Evolutionary conservation across 2,329 filamentous ascomycete species (phyloP).

Genomic region (Claviceps fusiformis): DNA sequence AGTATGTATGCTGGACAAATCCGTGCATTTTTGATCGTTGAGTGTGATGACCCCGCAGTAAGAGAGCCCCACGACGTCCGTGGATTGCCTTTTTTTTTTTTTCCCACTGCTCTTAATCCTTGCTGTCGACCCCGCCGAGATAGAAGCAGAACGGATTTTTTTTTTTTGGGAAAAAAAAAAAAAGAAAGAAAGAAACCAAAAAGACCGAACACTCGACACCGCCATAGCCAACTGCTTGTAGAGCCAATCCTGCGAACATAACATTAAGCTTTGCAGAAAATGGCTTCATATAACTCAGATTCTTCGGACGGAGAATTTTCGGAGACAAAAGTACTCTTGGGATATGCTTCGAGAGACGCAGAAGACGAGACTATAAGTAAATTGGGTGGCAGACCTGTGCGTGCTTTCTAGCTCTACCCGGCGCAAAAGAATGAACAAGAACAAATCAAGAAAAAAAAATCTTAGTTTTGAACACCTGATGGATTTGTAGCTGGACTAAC

Average conservation of each 20-base stretch:
- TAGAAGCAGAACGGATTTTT: neutral
- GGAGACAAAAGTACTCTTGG: slow-evolving; percentile 78
- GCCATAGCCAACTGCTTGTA: slow-evolving; percentile 11
- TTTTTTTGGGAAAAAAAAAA: neutral
- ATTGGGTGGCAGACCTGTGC: slow-evolving; percentile 74
- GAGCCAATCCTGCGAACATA: neutral
- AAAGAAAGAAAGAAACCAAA: neutral
- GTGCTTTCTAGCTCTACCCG: slow-evolving; percentile 13
- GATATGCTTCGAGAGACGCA: slow-evolving; percentile 70
- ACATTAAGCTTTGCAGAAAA: neutral
- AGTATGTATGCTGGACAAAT: neutral
- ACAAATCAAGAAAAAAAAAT: neutral
- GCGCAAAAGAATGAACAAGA: neutral
- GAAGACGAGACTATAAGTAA: slow-evolving; percentile 77
- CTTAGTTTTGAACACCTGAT: neutral
- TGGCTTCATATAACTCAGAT: slow-evolving; percentile 78
- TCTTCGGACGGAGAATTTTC: slow-evolving; percentile 60
- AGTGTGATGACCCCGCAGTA: neutral
- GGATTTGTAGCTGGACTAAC: neutral
- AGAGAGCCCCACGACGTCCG: neutral
- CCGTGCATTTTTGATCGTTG: neutral
- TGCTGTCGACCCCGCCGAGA: neutral
- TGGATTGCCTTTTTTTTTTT: neutral
- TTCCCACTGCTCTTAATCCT: too few species aligned
- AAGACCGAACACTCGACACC: slow-evolving; percentile 26